These are phyloP conservation scores for Microbotryum saponariae DNA, from an alignment of 1,284 basidiomycete genomes.

Conservation along the genomic window DNA sequence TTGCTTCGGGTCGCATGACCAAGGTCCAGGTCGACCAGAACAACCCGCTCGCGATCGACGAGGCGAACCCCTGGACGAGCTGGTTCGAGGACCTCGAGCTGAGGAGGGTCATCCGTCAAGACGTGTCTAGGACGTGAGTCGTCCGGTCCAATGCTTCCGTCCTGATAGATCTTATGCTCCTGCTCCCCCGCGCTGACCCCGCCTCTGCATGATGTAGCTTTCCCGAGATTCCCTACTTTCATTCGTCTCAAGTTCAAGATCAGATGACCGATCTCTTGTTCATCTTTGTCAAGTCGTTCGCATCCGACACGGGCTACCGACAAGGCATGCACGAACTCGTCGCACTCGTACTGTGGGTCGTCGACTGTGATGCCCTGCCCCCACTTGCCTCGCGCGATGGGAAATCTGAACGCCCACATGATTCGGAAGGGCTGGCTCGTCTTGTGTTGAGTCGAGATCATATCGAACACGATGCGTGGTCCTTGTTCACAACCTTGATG, in stretches of 20 bases:
- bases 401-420: neutral
- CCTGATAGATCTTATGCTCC: neutral
- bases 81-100: conserved; percentile 84
- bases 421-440: conserved; percentile 11
- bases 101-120: conserved; percentile 75
- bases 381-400: conserved; percentile 41
- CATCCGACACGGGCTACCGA: conserved; percentile 71
- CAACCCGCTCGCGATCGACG: conserved; percentile 78
- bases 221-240: conserved; percentile 83
- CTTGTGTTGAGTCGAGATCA: conserved; percentile 56
- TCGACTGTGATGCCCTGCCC: conserved; percentile 69
- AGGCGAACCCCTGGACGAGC: conserved; percentile 84
- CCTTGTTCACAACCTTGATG: conserved; percentile 72
- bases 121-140: conserved; percentile 80
- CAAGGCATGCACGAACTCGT: conserved; percentile 95
- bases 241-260: conserved; percentile 60
- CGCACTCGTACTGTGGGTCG: conserved; percentile 69
- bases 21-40: conserved; percentile 52
- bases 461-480: conserved; percentile 76
- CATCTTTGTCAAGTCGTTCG: conserved; percentile 62
- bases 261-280: conserved; percentile 77
- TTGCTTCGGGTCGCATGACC: neutral
- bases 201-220: conserved; percentile 51
- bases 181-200: neutral
- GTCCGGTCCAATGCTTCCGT: neutral